Percentiles rank a stretch among this genome's conserved stretches.
Evolutionary conservation across 164 flowering plant genomes (phyloP).

Genomic region (Cinnamomum chago): DNA sequence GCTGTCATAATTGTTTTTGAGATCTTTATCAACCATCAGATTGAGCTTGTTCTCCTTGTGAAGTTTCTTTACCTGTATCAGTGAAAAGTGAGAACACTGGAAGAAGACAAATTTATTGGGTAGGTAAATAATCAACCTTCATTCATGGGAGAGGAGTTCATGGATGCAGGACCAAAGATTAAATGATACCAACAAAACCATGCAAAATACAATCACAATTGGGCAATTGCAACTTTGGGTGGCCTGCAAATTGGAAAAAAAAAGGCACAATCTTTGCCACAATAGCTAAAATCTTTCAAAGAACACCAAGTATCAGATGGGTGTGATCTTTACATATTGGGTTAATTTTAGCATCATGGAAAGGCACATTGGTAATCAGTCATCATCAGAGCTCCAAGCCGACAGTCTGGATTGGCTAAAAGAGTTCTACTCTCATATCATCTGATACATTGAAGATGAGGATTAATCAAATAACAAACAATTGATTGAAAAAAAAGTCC

Average conservation of each 20-base stretch:
- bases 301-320: neutral
- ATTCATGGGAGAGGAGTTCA: neutral
- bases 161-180: neutral
- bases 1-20: conserved; percentile 54
- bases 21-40: conserved; percentile 69
- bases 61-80: conserved; percentile 74
- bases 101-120: neutral
- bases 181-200: no score
- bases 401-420: neutral
- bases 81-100: neutral
- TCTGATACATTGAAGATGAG: no score
- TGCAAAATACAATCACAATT: neutral
- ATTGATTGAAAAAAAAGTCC: no score
- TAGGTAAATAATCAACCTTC: neutral
- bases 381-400: neutral
- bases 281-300: neutral
- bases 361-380: neutral
- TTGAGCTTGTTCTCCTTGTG: conserved; percentile 62
- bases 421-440: neutral
- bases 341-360: neutral
- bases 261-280: neutral
- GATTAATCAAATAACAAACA: no score
- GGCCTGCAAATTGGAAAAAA: neutral
- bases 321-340: neutral
- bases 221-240: neutral